Conservation (phyloP, 768 basidiomycete genomes). For the Hygrophorus russula region DNA sequence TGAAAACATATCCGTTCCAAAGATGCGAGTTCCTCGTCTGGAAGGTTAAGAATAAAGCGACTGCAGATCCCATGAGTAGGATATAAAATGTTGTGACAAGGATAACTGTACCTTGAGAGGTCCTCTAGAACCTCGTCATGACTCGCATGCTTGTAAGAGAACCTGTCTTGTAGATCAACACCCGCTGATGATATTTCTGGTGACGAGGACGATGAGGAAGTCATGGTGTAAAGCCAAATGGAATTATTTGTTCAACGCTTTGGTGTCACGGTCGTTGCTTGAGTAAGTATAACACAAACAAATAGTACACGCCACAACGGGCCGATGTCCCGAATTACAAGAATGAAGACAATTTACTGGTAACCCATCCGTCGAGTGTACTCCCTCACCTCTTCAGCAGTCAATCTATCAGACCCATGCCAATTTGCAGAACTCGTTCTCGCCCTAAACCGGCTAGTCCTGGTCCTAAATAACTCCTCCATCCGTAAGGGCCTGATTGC, state of each 20-base stretch:
- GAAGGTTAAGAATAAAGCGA: conserved; percentile 94
- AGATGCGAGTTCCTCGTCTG: conserved; percentile 82
- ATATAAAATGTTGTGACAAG: conserved; percentile 2
- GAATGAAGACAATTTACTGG: conserved; percentile 20
- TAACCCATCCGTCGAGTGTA: conserved; percentile 92
- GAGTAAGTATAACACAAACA: no score
- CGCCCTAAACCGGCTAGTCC: conserved; percentile 74
- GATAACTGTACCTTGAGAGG: conserved; percentile 62
- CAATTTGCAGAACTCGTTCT: conserved; percentile 94
- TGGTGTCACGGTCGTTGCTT: neutral
- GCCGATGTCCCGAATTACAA: no score
- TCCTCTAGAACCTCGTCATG: conserved; percentile 87
- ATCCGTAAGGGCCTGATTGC: conserved; percentile 76
- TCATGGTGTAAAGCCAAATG: conserved; percentile 32
- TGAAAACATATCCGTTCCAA: conserved; percentile 96
- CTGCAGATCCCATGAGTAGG: conserved; percentile 26
- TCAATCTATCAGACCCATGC: conserved; percentile 85
- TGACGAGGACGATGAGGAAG: conserved; percentile 70
- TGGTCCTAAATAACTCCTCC: conserved; percentile 84
- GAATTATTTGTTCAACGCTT: conserved; percentile 2
- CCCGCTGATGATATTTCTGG: conserved; percentile 53
- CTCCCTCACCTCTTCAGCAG: conserved; percentile 67
- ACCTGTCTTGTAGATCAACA: conserved; percentile 24
- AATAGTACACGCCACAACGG: no score
- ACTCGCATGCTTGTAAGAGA: conserved; percentile 61